phyloP scores from a whole-genome alignment of 1,284 basidiomycete genomes.

The Marasmius oreades region DNA sequence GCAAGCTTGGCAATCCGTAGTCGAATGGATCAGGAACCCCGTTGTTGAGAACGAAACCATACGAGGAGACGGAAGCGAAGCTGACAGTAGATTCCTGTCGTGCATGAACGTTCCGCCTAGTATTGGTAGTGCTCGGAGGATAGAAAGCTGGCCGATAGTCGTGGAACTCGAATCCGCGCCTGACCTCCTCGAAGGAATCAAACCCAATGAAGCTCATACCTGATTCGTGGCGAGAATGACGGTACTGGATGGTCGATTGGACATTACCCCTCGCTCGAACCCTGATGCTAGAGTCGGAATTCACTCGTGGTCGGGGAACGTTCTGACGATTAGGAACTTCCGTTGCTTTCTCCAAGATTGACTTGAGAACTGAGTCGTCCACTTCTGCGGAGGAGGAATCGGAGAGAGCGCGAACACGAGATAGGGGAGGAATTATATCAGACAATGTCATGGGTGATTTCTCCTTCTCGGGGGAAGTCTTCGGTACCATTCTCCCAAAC shows the following conservation, averaged over 20 bases:
- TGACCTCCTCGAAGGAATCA: constrained; percentile 70
- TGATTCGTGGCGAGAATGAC: constrained; percentile 49
- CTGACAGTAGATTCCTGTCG: constrained; percentile 67
- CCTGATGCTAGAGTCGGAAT: constrained; percentile 44
- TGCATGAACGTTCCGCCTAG: constrained; percentile 29
- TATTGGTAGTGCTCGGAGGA: constrained; percentile 28
- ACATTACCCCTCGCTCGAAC: constrained; percentile 21
- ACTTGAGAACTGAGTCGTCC: constrained; percentile 57
- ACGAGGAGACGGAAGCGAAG: constrained; percentile 79
- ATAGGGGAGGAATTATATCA: constrained; percentile 68
- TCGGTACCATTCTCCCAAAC: constrained; percentile 58
- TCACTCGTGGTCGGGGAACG: constrained; percentile 27
- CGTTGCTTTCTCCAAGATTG: constrained; percentile 51
- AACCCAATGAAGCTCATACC: constrained; percentile 64
- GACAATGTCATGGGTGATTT: constrained; percentile 51
- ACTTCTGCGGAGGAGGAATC: constrained; percentile 39
- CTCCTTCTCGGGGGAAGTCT: constrained; percentile 20
- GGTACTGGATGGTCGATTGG: constrained; percentile 20
- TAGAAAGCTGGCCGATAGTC: constrained; percentile 63
- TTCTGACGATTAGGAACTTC: constrained; percentile 29
- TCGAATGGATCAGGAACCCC: constrained; percentile 74
- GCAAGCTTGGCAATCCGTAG: constrained; percentile 52
- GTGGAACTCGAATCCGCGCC: constrained; percentile 70
- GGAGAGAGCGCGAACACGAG: constrained; percentile 48
- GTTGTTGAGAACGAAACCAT: constrained; percentile 63